Evolutionary conservation across 1,139 yeast species (phyloP), one percentile per base, ranked within the genome.

Genomic region (Nakaseomyces sp.): DNA sequence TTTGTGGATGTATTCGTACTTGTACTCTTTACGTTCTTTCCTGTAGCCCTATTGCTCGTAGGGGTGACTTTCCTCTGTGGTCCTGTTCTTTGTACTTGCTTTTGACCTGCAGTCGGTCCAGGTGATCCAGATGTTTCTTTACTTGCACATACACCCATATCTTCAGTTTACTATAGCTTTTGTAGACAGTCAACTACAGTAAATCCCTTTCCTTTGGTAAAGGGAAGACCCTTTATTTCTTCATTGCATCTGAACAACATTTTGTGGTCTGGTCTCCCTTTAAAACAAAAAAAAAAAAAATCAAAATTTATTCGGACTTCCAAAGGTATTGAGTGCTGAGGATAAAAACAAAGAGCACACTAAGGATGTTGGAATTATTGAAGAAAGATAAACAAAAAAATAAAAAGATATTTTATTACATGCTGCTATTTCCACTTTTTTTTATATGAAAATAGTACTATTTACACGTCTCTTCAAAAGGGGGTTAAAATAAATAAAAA

Each of bases 141-240:
- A 45, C 61, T 57, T 18, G 53, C 56, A 47, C 61, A 57, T 38
- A 57, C 25, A 16, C 61, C 61, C 61, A 57, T 57, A n/a, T n/a
- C n/a, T n/a, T n/a, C n/a, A n/a, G n/a, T n/a, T n/a, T n/a, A n/a
- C n/a, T n/a, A n/a, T n/a, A n/a, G n/a, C n/a, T 22, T 22, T 22
- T 22, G 9, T 22, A 6, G 9, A 22, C 9, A 6, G 9, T 22
- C 25, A 22, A 22, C 25, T 22, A 6, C 9, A 6, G 25, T 22
- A 57, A 13, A 42, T 45, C 10, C 45, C 58, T 40, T 58, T n/a
- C n/a, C n/a, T n/a, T n/a, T n/a, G n/a, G n/a, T n/a, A n/a, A n/a
- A n/a, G n/a, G n/a, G n/a, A n/a, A n/a, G n/a, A n/a, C n/a, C n/a
- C n/a, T n/a, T n/a, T n/a, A n/a, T n/a, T n/a, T n/a, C n/a, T n/a